Evolutionary conservation across 768 basidiomycete genomes (phyloP).

Genomic region (Tubosaeta sp.): DNA sequence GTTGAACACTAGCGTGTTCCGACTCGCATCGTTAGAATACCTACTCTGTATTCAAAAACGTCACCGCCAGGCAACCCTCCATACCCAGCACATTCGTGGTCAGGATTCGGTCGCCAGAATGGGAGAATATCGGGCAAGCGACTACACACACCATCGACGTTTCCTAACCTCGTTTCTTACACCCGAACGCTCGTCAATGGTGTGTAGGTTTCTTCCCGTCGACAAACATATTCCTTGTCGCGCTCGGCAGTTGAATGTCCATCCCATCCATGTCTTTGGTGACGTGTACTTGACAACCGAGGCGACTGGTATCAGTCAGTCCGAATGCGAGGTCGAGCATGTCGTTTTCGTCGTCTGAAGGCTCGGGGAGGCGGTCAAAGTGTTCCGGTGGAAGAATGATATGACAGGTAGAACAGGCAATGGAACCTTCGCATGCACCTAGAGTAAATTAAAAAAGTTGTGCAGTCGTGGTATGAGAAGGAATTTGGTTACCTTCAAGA

Average conservation of each 20-base stretch:
- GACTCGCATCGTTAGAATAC: background rate
- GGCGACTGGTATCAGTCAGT: constrained; percentile 84
- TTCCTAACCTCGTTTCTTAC: background rate
- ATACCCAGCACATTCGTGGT: background rate
- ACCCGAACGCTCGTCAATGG: constrained; percentile 28
- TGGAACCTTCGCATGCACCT: constrained; percentile 97
- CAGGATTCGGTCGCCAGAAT: constrained; percentile 4
- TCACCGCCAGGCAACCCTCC: background rate
- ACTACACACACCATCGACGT: background rate
- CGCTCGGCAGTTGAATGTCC: constrained; percentile 77
- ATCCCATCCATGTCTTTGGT: constrained; percentile 83
- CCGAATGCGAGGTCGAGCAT: constrained; percentile 99
- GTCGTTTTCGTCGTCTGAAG: constrained; percentile 96
- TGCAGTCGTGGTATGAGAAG: background rate
- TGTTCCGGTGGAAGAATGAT: constrained; percentile 63
- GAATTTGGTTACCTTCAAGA: constrained; percentile 68
- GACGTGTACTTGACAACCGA: constrained; percentile 76
- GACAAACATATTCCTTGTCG: constrained; percentile 96
- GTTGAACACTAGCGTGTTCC: background rate
- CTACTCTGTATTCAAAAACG: too few species aligned
- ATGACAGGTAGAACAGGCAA: constrained; percentile 98
- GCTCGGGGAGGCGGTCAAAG: constrained; percentile 87
- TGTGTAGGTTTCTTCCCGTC: constrained; percentile 65
- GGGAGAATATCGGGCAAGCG: constrained; percentile 14
- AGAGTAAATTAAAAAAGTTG: background rate